Conservation (phyloP, 306 rosid genomes). For the Lupinus albus region DNA sequence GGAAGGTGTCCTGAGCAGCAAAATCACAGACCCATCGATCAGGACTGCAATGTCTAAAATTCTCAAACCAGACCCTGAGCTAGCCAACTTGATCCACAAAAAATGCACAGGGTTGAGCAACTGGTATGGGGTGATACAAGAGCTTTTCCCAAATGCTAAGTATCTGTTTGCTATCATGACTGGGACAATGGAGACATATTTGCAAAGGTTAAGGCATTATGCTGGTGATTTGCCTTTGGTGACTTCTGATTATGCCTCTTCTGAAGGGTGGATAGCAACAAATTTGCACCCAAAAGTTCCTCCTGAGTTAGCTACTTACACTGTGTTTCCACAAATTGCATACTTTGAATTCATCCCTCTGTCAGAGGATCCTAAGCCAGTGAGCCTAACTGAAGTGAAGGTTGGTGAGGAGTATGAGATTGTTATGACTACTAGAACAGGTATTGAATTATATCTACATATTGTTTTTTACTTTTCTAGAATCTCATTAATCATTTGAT, state of each 20-base stretch:
- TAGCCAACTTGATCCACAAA: conserved; percentile 59
- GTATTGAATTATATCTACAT: conserved; percentile 43
- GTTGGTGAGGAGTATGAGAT: conserved; percentile 78
- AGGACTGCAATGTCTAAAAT: conserved; percentile 66
- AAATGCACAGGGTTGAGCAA: conserved; percentile 69
- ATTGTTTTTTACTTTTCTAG: background rate
- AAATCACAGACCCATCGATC: conserved; percentile 54
- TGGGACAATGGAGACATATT: conserved; percentile 86
- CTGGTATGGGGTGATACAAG: conserved; percentile 85
- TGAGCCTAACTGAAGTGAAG: conserved; percentile 74
- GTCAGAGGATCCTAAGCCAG: conserved; percentile 49
- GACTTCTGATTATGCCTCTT: conserved; percentile 89
- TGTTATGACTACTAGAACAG: conserved; percentile 69
- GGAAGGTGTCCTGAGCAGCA: conserved; percentile 60
- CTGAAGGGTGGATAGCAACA: conserved; percentile 94
- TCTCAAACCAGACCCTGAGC: conserved; percentile 76
- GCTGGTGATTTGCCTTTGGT: conserved; percentile 72
- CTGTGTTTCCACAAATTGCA: conserved; percentile 87
- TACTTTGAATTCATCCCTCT: conserved; percentile 86
- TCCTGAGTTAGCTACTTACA: conserved; percentile 69
- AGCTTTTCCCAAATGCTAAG: conserved; percentile 76
- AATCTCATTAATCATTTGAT: conserved; percentile 1
- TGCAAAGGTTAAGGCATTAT: conserved; percentile 78
- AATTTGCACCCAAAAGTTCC: conserved; percentile 72
- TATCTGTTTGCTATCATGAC: conserved; percentile 86